These are phyloP conservation scores for Acer yangbiense DNA, from an alignment of 345 rosid genomes.

Conservation along the genomic window DNA sequence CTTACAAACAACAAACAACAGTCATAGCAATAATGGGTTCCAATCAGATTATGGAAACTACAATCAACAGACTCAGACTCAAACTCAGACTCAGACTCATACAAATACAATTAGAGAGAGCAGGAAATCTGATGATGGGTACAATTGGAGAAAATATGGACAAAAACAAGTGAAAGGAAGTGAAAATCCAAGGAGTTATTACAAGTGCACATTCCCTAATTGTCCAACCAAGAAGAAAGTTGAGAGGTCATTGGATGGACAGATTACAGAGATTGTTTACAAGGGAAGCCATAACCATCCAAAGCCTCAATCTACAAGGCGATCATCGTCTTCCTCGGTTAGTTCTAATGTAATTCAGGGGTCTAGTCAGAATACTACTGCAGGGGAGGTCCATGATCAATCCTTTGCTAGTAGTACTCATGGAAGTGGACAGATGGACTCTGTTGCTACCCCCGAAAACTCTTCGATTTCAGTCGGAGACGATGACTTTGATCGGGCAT, in stretches of 20 bases:
- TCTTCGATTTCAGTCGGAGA: constrained; percentile 71
- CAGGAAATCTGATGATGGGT: constrained; percentile 81
- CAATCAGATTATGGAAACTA: constrained; percentile 36
- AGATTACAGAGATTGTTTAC: constrained; percentile 84
- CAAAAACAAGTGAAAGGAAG: constrained; percentile 97
- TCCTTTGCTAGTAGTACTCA: constrained; percentile 34
- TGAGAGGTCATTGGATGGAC: constrained; percentile 82
- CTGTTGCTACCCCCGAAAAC: constrained; percentile 63
- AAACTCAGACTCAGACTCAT: constrained; percentile 45
- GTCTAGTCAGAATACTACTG: constrained; percentile 20
- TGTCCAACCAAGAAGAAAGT: constrained; percentile 93
- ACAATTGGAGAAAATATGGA: constrained; percentile 97
- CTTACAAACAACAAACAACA: constrained; percentile 38
- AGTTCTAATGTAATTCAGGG: constrained; percentile 36
- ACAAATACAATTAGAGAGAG: constrained; percentile 50
- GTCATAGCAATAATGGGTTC: constrained; percentile 28
- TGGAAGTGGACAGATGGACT: constrained; percentile 52
- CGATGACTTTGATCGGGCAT: constrained; percentile 66
- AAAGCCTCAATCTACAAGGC: constrained; percentile 68
- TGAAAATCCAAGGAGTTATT: constrained; percentile 92
- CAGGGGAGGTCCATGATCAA: constrained; percentile 51
- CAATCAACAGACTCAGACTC: constrained; percentile 47
- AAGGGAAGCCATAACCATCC: constrained; percentile 92
- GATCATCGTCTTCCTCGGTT: constrained; percentile 53
- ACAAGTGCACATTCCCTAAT: constrained; percentile 78